A percentile compares a stretch with the other conserved stretches of the same genome.
These are phyloP conservation scores for Paecilomyces variotii DNA, from an alignment of 2,329 filamentous ascomycete genomes.

Conservation along the genomic window DNA sequence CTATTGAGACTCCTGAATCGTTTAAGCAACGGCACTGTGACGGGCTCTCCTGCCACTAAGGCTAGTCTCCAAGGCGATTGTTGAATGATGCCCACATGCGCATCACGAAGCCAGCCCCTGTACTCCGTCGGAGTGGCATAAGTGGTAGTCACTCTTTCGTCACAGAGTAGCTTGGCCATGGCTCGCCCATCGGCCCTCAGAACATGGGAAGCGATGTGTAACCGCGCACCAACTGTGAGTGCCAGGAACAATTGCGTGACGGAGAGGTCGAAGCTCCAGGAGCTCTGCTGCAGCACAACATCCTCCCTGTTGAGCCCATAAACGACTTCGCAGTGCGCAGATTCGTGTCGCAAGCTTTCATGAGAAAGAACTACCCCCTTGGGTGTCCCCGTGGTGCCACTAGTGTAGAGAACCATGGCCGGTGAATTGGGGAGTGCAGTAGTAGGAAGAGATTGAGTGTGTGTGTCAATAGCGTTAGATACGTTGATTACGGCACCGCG, in stretches of 20 bases:
- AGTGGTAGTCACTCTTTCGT: conserved; percentile 10
- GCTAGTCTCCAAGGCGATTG: conserved; percentile 1
- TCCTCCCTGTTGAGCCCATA: too few relatives aligned
- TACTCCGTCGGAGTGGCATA: conserved; percentile 15
- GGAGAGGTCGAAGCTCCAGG: conserved; percentile 8
- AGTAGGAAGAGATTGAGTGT: too few relatives aligned
- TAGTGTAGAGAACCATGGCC: too few relatives aligned
- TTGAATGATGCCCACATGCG: conserved; percentile 1
- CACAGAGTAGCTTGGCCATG: conserved; percentile 9
- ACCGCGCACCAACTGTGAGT: conserved; percentile 9
- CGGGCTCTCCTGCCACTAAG: conserved; percentile 2
- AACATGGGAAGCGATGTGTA: conserved; percentile 7
- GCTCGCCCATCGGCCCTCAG: not conserved
- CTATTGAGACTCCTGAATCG: conserved; percentile 5
- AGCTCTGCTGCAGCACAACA: conserved; percentile 9
- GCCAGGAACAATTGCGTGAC: conserved; percentile 10
- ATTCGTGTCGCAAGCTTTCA: too few relatives aligned
- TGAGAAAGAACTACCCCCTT: too few relatives aligned
- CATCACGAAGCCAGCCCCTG: conserved; percentile 8
- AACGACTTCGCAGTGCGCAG: too few relatives aligned
- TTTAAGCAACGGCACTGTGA: not conserved
- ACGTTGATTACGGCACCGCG: too few relatives aligned
- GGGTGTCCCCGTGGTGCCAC: too few relatives aligned
- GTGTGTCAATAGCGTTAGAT: too few relatives aligned
- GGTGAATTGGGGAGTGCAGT: too few relatives aligned